These are phyloP conservation scores for Candolleomyces efflorescens DNA, from an alignment of 768 basidiomycete species.

Conservation along the genomic window DNA sequence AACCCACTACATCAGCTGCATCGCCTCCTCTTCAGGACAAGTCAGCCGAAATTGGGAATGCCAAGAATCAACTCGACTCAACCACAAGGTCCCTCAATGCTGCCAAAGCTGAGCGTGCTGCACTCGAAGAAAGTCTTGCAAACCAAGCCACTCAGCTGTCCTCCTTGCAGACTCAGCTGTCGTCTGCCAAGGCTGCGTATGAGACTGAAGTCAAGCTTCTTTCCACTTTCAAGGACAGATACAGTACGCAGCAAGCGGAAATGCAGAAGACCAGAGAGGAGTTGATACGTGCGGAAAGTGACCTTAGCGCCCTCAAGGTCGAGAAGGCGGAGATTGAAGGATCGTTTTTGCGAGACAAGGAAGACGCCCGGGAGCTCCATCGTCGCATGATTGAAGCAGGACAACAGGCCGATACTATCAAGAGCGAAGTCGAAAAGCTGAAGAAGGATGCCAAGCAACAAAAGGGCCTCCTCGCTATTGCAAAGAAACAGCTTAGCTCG, in stretches of 20 bases:
- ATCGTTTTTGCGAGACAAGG: slow-evolving; percentile 83
- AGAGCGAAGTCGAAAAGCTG: slow-evolving; percentile 75
- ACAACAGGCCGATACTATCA: slow-evolving; percentile 65
- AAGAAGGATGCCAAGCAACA: slow-evolving; percentile 96
- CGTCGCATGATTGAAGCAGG: slow-evolving; percentile 78
- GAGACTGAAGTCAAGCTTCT: slow-evolving; percentile 79
- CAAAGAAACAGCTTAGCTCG: slow-evolving; percentile 85
- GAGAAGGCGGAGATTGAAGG: slow-evolving; percentile 94
- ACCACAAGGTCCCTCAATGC: slow-evolving; percentile 69
- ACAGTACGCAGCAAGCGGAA: slow-evolving; percentile 59
- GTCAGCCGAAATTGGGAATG: slow-evolving; percentile 84
- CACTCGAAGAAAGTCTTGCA: slow-evolving; percentile 60
- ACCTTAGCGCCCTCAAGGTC: slow-evolving; percentile 80
- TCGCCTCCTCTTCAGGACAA: slow-evolving; percentile 61
- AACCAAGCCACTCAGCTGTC: slow-evolving; percentile 72
- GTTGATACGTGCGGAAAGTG: slow-evolving; percentile 87
- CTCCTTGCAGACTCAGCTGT: slow-evolving; percentile 78
- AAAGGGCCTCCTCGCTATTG: slow-evolving; percentile 91
- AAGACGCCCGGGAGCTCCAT: slow-evolving; percentile 85
- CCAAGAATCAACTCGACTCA: slow-evolving; percentile 78
- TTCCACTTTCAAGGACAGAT: slow-evolving; percentile 63
- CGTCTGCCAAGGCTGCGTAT: slow-evolving; percentile 77
- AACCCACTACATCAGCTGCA: slow-evolving; percentile 40
- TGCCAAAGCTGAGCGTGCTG: slow-evolving; percentile 59
- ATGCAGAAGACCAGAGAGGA: slow-evolving; percentile 73